Conservation (phyloP, 2,329 filamentous ascomycete genomes). For the Tolypocladium ophioglossoides region DNA sequence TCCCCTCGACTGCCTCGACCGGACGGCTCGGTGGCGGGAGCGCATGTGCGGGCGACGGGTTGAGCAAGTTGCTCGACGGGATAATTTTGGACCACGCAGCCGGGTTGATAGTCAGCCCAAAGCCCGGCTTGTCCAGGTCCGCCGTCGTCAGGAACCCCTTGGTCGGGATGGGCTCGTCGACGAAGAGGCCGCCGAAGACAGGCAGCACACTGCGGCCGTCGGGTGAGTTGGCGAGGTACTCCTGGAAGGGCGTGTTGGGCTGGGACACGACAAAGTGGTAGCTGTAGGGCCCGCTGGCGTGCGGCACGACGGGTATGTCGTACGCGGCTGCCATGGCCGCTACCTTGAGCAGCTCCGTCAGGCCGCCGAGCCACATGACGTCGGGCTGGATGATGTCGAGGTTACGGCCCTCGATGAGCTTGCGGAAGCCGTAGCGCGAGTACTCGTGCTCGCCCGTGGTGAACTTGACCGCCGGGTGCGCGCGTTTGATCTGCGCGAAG, state of each 20-base stretch:
- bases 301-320: constrained; percentile 90
- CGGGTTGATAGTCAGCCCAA: constrained; percentile 80
- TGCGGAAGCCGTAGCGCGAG: constrained; percentile 88
- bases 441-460: constrained; percentile 96
- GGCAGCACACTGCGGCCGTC: constrained; percentile 84
- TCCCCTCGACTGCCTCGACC: constrained; percentile 13
- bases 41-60: constrained; percentile 46
- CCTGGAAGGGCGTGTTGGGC: constrained; percentile 87
- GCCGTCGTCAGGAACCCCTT: constrained; percentile 73
- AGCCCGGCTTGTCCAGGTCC: constrained; percentile 79
- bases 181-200: constrained; percentile 84
- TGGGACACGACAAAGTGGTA: constrained; percentile 96
- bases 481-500: constrained; percentile 79
- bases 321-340: constrained; percentile 84
- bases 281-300: constrained; percentile 86
- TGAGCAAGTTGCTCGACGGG: constrained; percentile 62
- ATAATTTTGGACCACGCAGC: constrained; percentile 61
- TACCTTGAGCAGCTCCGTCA: constrained; percentile 87
- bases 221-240: constrained; percentile 87
- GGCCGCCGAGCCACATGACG: constrained; percentile 92
- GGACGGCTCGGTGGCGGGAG: constrained; percentile 13
- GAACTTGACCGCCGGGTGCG: constrained; percentile 84
- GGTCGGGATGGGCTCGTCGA: constrained; percentile 80
- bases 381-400: constrained; percentile 92
- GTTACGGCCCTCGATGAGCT: constrained; percentile 84